A percentile compares a stretch with the other conserved stretches of the same genome.
phyloP scores from a whole-genome alignment of 2,329 filamentous ascomycete species.

The Ophiostoma sp. region DNA sequence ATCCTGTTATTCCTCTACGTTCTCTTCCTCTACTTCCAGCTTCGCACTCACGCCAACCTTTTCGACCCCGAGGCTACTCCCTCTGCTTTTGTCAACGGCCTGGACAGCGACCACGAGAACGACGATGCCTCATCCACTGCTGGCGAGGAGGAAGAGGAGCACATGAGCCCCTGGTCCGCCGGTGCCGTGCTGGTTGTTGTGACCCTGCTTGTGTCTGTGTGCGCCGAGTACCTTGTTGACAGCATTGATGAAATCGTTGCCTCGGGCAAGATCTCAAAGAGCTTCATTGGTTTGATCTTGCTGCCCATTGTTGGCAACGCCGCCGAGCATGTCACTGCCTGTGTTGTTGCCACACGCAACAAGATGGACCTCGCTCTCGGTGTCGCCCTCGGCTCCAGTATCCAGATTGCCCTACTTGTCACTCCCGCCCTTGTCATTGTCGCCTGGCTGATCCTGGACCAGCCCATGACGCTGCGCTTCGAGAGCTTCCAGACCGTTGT shows the following conservation, averaged over 20 bases:
- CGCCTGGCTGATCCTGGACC: constrained; percentile 67
- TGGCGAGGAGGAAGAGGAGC: constrained; percentile 40
- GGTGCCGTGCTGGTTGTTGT: constrained; percentile 61
- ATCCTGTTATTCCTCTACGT: constrained; percentile 70
- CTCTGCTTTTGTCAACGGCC: constrained; percentile 22
- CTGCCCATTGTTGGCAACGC: constrained; percentile 80
- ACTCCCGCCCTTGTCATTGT: constrained; percentile 75
- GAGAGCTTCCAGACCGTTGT: constrained; percentile 74
- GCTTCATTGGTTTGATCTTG: constrained; percentile 75
- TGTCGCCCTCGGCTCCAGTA: constrained; percentile 73
- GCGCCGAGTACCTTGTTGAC: constrained; percentile 72
- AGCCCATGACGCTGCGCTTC: constrained; percentile 73
- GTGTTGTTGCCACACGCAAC: constrained; percentile 71
- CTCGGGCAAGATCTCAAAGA: constrained; percentile 56
- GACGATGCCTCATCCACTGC: constrained; percentile 35
- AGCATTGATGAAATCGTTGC: constrained; percentile 64
- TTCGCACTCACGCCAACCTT: constrained; percentile 65
- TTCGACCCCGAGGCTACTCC: constrained; percentile 53
- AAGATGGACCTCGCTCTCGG: constrained; percentile 73
- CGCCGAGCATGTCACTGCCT: constrained; percentile 75
- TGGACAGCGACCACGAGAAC: constrained; percentile 23
- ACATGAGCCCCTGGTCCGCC: constrained; percentile 60
- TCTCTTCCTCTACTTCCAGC: constrained; percentile 72
- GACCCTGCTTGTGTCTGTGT: constrained; percentile 69
- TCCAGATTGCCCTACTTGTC: constrained; percentile 77